phyloP scores from a whole-genome alignment of 805 yeast genomes.

The Saturnispora zaruensis region DNA sequence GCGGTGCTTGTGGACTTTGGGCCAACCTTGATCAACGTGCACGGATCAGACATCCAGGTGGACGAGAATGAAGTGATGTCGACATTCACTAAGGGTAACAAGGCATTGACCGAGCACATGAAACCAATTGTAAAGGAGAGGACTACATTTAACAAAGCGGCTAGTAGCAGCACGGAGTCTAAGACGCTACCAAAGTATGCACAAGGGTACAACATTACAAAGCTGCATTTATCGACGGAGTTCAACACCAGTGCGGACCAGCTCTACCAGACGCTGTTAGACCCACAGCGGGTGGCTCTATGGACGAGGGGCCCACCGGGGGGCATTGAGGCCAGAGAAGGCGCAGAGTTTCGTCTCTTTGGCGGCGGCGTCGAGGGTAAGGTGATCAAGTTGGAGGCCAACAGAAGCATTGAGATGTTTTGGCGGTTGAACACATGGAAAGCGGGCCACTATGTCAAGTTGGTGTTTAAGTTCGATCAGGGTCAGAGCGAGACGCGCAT shows the following conservation, averaged over 20 bases:
- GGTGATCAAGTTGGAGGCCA: conserved; percentile 48
- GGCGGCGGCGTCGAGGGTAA: conserved; percentile 83
- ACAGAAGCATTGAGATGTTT: conserved; percentile 53
- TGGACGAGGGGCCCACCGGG: conserved; percentile 76
- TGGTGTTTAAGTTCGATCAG: conserved; percentile 60
- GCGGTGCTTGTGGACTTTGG: conserved; percentile 58
- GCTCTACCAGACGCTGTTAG: conserved; percentile 66
- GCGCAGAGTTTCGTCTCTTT: conserved; percentile 60
- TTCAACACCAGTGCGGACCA: conserved; percentile 88
- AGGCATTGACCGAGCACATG: conserved; percentile 23
- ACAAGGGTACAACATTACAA: conserved; percentile 73
- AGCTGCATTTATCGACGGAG: conserved; percentile 64
- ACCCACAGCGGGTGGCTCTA: conserved; percentile 71
- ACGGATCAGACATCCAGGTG: conserved; percentile 84
- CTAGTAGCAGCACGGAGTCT: conserved; percentile 10
- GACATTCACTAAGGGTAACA: conserved; percentile 44
- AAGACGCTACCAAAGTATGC: conserved; percentile 20
- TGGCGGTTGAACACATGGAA: conserved; percentile 94
- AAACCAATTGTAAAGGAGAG: conserved; percentile 24
- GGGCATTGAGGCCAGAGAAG: conserved; percentile 48
- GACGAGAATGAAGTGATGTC: conserved; percentile 58
- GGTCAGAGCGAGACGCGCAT: conserved; percentile 80
- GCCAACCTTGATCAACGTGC: conserved; percentile 58
- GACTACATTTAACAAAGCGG: conserved; percentile 21
- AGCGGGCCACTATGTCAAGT: conserved; percentile 64